Base-by-base conservation (phyloP, 306 rosid species). In the Cucumis melo region DNA sequence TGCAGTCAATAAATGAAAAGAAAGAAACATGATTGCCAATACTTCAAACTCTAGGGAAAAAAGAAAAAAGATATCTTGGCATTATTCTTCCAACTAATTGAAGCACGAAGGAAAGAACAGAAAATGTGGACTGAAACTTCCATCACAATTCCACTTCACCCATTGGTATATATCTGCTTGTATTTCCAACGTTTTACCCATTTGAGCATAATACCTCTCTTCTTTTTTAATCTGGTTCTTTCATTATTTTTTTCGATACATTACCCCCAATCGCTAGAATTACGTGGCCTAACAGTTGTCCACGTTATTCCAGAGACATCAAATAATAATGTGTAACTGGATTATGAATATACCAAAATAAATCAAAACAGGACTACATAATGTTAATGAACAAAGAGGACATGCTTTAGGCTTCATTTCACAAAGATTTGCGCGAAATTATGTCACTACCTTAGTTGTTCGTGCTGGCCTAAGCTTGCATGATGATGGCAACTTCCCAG, bases 401-500 rank as follows among this genome's bases (percentile, higher is more conserved):
- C 66, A 61, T 41, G 42, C 16, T 74, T 74, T 56, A 27, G 56
- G 54, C 54, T 38, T 15, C 70, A 13, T 75, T 39, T 16, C 51
- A 66, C 17, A 64, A 16, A 38, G 29, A 66, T 65, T 65, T 38
- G 8, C 1, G 3, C 23, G 34, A 10, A 63, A 34, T 8, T 16
- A 63, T 4, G 8, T 61, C 54, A 82, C 84, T 82, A 94, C 98
- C 93, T 86, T 84, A 94, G 77, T 65, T 93, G 91, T 80, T 89
- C 98, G 67, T 80, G 93, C 59, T 85, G 93, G 80, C 97, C 96
- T 64, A 86, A 83, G 80, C 82, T 85, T 46, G 94, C 86, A 79
- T 89, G 85, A 80, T 88, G 84, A 83, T 91, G 97, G 83, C 98
- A 94, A 80, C 96, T 83, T 81, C 98, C 98, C 75, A 94, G 87